Percentiles rank a stretch among this genome's conserved stretches.
Conservation (phyloP, 371 early-diverging fungal species). For the Smittium culicis region DNA sequence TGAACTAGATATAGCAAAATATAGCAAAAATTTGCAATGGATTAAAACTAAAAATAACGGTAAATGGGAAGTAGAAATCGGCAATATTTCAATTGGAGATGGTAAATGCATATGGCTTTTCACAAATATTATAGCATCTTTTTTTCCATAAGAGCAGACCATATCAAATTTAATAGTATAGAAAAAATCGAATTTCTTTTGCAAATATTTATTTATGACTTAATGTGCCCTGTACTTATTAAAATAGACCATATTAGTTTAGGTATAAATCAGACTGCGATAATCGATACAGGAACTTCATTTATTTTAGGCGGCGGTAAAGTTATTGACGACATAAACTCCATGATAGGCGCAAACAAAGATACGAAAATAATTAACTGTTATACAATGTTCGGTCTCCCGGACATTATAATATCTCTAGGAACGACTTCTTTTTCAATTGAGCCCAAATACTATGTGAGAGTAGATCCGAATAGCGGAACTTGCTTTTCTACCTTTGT, state of each 20-base stretch:
- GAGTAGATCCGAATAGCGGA: no score
- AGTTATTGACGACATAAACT: constrained; percentile 24
- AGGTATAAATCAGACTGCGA: constrained; percentile 14
- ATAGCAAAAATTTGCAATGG: no score
- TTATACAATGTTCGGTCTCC: constrained; percentile 15
- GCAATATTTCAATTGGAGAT: no score
- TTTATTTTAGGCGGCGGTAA: constrained; percentile 26
- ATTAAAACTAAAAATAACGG: no score
- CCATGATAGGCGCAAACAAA: constrained; percentile 27
- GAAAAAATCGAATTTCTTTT: no score
- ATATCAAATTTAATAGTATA: no score
- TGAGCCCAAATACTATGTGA: no score
- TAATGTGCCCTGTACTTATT: constrained; percentile 11
- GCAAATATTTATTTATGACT: constrained; percentile 20
- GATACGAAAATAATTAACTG: constrained; percentile 29
- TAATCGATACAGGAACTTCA: constrained; percentile 31
- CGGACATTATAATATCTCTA: constrained; percentile 24
- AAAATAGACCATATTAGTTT: constrained; percentile 2
- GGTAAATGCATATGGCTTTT: constrained; percentile 36
- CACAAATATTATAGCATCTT: constrained; percentile 27
- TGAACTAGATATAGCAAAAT: no score
- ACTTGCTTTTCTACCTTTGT: no score
- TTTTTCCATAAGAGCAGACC: no score
- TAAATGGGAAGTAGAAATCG: no score
- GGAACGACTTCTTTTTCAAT: constrained; percentile 4